Conservation (phyloP, 495 filamentous ascomycete species). For the Annulohypoxylon stygium region DNA sequence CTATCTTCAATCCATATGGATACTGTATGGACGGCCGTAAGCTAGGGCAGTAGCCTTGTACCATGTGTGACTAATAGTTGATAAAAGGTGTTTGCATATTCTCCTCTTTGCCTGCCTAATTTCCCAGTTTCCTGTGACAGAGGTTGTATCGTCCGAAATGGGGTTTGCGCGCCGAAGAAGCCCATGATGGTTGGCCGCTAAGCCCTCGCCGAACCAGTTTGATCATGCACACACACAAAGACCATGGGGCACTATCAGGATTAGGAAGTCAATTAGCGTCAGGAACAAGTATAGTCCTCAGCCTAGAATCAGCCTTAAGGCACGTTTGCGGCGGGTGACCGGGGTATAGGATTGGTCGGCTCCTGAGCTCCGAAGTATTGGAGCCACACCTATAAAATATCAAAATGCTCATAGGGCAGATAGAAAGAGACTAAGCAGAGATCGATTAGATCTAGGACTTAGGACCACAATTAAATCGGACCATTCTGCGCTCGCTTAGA, state of each 20-base stretch:
- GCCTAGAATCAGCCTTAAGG: constrained; percentile 24
- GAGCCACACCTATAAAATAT: constrained; percentile 17
- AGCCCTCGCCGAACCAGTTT: constrained; percentile 6
- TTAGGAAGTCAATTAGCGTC: constrained; percentile 23
- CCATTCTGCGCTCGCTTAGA: constrained; percentile 37
- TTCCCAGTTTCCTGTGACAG: constrained; percentile 21
- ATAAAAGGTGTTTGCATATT: neutral
- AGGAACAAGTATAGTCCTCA: constrained; percentile 45
- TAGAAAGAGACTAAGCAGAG: constrained; percentile 16
- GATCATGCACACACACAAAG: constrained; percentile 15
- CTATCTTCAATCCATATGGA: too few relatives aligned
- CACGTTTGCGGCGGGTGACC: constrained; percentile 3
- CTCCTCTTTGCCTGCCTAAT: constrained; percentile 15
- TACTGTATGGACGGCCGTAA: constrained; percentile 20
- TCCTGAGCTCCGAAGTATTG: constrained; percentile 10
- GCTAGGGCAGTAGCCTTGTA: constrained; percentile 23
- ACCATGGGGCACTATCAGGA: neutral
- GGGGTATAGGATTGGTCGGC: constrained; percentile 26
- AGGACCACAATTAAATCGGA: constrained; percentile 21
- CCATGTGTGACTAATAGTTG: constrained; percentile 26
- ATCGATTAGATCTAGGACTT: constrained; percentile 35
- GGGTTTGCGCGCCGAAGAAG: constrained; percentile 30
- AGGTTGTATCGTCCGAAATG: constrained; percentile 28
- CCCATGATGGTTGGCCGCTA: constrained; percentile 7
- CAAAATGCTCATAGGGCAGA: constrained; percentile 25